A percentile compares a stretch with the other conserved stretches of the same genome.
phyloP scores from a whole-genome alignment of 306 rosid genomes.

The Casuarina glauca region DNA sequence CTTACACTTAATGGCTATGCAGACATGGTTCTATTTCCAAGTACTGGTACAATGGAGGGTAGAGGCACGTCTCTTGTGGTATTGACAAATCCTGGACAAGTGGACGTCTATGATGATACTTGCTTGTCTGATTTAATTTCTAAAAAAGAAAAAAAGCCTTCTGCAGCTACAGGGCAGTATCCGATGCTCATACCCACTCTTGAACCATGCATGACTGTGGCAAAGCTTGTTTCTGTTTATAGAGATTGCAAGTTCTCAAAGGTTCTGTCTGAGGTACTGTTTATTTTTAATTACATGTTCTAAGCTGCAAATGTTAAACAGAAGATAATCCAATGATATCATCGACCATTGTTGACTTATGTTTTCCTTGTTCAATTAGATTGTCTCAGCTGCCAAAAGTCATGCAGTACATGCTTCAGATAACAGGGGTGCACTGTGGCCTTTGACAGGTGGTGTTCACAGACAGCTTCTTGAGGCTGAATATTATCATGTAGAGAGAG shows the following conservation, averaged over 20 bases:
- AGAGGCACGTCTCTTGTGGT: constrained; percentile 53
- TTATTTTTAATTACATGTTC: constrained; percentile 14
- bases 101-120: constrained; percentile 55
- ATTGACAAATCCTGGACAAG: constrained; percentile 79
- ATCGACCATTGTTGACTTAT: neutral
- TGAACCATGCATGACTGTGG: constrained; percentile 63
- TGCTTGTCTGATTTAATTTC: constrained; percentile 57
- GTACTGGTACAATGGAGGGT: constrained; percentile 38
- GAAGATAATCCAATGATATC: neutral
- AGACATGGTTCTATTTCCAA: constrained; percentile 63
- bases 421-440: constrained; percentile 49
- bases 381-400: constrained; percentile 49
- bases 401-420: constrained; percentile 33
- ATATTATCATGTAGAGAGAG: constrained; percentile 51
- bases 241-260: constrained; percentile 43
- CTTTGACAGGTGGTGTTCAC: constrained; percentile 83
- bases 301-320: neutral
- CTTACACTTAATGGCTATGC: constrained; percentile 77
- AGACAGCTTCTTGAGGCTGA: constrained; percentile 39
- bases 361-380: constrained; percentile 36
- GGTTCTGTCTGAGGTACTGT: constrained; percentile 63
- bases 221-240: constrained; percentile 54
- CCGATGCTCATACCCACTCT: constrained; percentile 62
- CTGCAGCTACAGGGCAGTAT: constrained; percentile 48
- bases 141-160: constrained; percentile 41